Evolutionary conservation across 179 eudicot genomes (phyloP), one percentile per base, ranked within the genome.

Genomic region (Silene noctiflora): DNA sequence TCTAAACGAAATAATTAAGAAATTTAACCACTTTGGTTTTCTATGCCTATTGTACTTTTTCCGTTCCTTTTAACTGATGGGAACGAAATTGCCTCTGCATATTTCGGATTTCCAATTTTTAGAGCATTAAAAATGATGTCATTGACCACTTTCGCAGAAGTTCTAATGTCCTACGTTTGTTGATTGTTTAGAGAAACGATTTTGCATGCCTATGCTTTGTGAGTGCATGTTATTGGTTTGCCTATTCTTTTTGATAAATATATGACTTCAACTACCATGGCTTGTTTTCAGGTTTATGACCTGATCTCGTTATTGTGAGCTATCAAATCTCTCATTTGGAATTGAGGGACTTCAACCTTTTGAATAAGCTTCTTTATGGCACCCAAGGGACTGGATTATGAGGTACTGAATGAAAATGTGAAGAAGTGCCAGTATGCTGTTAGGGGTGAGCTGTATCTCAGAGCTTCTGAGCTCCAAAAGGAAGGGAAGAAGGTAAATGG

Each of bases 391-490:
- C 77, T 95, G 79, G 99, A 95, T 81, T 88, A 91, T 81, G 97
- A 95, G 22, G 72, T 82, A 64, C 53, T 95, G 80, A 95, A 95
- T 77, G 98, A 93, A 83, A 95, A 95, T 81, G 99, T 95, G 78
- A 95, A 93, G 89, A 95, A 89, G 83, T 88, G 83, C 66, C 95
- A 93, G 79, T 95, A 93, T 86, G 97, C 99, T 81, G 99, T 95
- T 64, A 86, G 98, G 86, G 99, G 99, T 20, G 99, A 95, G 85
- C 82, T 95, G 84, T 95, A 95, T 85, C 99, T 93, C 83, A 93
- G 99, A 66, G 99, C 99, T 72, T 87, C 98, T 60, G 99, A 95
- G 87, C 99, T 95, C 81, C 98, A 93, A 80, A 91, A 89, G 79
- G 99, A 95, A 85, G 99, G 99, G 72, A 93, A 93, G 78, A 93